These are phyloP conservation scores for Pseudozyma hubeiensis DNA, from an alignment of 1,284 basidiomycete species.

Conservation along the genomic window DNA sequence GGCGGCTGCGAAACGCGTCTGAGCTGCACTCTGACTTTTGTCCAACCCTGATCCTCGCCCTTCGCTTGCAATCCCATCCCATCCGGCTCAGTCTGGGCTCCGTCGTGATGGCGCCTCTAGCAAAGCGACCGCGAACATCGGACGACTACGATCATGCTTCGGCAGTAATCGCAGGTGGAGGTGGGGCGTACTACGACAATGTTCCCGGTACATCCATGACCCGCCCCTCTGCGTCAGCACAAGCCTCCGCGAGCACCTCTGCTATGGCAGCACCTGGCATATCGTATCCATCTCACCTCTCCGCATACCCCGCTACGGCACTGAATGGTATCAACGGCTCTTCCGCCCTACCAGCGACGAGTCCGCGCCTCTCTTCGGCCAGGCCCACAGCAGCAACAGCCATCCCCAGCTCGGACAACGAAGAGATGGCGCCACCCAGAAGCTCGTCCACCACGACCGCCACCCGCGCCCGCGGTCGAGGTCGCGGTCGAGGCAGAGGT, in stretches of 20 bases:
- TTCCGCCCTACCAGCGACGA: not conserved
- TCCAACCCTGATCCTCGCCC: not conserved
- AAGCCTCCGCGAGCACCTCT: not conserved
- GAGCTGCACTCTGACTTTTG: not conserved
- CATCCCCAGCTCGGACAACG: slow-evolving; percentile 26
- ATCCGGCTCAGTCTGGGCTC: not conserved
- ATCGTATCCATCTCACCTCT: not conserved
- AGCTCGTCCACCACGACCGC: slow-evolving; percentile 8
- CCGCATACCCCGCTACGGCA: slow-evolving; percentile 9
- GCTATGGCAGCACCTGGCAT: slow-evolving; percentile 1
- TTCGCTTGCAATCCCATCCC: not conserved
- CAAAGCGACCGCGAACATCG: slow-evolving; percentile 28
- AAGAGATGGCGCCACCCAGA: slow-evolving; percentile 30
- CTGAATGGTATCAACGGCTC: slow-evolving; percentile 12
- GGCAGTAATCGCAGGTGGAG: not conserved
- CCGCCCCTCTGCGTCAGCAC: slow-evolving; percentile 4
- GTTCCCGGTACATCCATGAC: slow-evolving; percentile 29
- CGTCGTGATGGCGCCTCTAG: slow-evolving; percentile 15
- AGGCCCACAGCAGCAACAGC: not conserved
- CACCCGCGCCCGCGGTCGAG: slow-evolving; percentile 8
- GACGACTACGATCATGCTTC: slow-evolving; percentile 18
- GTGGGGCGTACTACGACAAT: slow-evolving; percentile 25
- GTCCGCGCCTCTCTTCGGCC: slow-evolving; percentile 7
- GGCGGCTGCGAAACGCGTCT: slow-evolving; percentile 10
- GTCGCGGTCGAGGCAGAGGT: slow-evolving; percentile 16